Evolutionary conservation across 129 eudicot genomes (phyloP).

Genomic region (Smallanthus sonchifolius): DNA sequence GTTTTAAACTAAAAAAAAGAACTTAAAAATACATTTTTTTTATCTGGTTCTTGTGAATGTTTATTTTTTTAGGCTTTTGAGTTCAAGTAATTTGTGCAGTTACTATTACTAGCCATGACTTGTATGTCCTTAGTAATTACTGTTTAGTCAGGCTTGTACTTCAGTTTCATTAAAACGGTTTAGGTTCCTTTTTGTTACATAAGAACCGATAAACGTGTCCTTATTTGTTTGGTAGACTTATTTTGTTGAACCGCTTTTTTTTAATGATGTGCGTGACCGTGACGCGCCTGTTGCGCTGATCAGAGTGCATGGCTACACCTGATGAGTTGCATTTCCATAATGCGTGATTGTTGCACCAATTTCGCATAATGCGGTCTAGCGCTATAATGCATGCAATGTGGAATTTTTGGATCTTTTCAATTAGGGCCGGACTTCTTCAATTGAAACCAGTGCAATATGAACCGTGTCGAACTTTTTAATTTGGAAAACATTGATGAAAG

Average conservation of each 20-base stretch:
- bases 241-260: not conserved
- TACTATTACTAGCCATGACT: not conserved
- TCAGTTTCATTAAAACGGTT: not conserved
- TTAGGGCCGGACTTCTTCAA: no score
- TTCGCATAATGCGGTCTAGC: no score
- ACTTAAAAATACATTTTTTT: not conserved
- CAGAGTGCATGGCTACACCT: no score
- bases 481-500: no score
- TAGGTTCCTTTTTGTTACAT: not conserved
- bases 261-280: not conserved
- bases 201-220: not conserved
- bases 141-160: not conserved
- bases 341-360: no score
- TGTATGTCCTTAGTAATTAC: not conserved
- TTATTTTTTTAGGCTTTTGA: not conserved
- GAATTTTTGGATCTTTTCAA: no score
- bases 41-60: not conserved
- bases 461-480: no score
- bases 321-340: no score
- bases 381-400: no score
- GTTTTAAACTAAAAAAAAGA: not conserved
- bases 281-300: no score
- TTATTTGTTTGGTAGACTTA: not conserved
- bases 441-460: no score
- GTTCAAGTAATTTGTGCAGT: not conserved